phyloP scores from a whole-genome alignment of 2,329 filamentous ascomycete genomes.

The Capronia americana region DNA sequence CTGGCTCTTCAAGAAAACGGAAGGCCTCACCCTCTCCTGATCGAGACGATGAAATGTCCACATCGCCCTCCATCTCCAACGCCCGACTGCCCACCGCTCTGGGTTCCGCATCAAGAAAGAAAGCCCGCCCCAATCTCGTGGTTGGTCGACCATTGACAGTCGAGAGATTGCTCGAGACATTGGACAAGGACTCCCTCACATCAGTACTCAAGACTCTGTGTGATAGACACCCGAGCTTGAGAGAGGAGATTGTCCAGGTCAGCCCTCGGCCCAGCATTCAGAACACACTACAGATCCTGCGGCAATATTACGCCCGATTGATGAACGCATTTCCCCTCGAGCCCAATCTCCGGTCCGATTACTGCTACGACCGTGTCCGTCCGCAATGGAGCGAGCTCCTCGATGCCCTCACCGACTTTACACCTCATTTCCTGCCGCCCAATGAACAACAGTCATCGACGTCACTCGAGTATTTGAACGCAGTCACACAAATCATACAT shows the following conservation, averaged over 20 bases:
- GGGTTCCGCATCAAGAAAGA: conserved; percentile 71
- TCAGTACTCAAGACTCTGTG: conserved; percentile 89
- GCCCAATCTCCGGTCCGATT: conserved; percentile 84
- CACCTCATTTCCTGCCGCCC: conserved; percentile 91
- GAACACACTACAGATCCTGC: conserved; percentile 79
- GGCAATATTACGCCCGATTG: conserved; percentile 79
- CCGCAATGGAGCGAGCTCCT: conserved; percentile 80
- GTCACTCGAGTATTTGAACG: conserved; percentile 86
- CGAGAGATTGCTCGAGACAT: conserved; percentile 86
- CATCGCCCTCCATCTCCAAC: conserved; percentile 84
- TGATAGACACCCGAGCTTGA: conserved; percentile 84
- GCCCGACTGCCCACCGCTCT: conserved; percentile 73
- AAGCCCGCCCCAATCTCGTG: conserved; percentile 69
- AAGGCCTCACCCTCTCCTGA: conserved; percentile 65
- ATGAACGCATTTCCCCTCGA: conserved; percentile 83
- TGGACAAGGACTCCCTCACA: conserved; percentile 83
- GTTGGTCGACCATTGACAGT: conserved; percentile 70
- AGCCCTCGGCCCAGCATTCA: conserved; percentile 86
- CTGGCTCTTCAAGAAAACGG: conserved; percentile 69
- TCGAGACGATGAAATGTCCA: conserved; percentile 76
- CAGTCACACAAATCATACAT: conserved; percentile 88
- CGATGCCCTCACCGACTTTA: conserved; percentile 91
- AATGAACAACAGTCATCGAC: conserved; percentile 82
- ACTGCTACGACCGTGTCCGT: conserved; percentile 91
- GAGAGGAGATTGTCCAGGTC: conserved; percentile 79